Evolutionary conservation across 2,329 filamentous ascomycete species (phyloP), one percentile per base, ranked within the genome.

Genomic region (Ceratocystis smalleyi): DNA sequence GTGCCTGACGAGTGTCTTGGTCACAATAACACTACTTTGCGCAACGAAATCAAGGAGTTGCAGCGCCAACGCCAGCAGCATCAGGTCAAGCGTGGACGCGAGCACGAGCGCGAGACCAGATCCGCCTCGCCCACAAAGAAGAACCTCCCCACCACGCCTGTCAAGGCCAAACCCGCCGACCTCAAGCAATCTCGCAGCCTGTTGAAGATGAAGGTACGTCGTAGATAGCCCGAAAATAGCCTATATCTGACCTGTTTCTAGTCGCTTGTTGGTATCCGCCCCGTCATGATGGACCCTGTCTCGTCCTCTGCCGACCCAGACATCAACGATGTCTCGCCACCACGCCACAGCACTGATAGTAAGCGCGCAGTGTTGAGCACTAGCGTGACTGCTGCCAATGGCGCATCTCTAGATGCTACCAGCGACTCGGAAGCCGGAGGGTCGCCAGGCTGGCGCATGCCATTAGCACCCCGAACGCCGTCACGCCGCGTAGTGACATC

Each of bases 1-100:
- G 81, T 89, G 3, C 73, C 80, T 0, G 88, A 92, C 69, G 86
- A 89, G 64, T 86, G 87, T 67, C 74, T 89, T 17, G 89, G 87
- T 0, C 84, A 79, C 62, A 85, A 85, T 63, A 86, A 88, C 10
- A 84, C 78, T 68, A 95, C 89, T 0, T 76, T 88, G 17, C 77
- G 83, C 19, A 83, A 83, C 12, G 83, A 88, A 69, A 83, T 89
- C 57, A 82, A 87, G 63, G 81, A 83, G 40, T 69, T 81, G 67
- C 78, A 71, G 45, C 35, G 70, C 64, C 51, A 69, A 10, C 62
- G 51, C 32, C 62, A 27, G 17, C 10, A 22, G 43, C 7, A 65
- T 75, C 62, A 74, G 74, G 63, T 73, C 73, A 64, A 72, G 75
- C 71, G 71, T 77, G 40, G 17, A 24, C 43, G 40, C 12, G 27